Percentiles rank a stretch among this genome's conserved stretches.
phyloP scores from a whole-genome alignment of 148 eudicot species.

The Rhododendron henanense region DNA sequence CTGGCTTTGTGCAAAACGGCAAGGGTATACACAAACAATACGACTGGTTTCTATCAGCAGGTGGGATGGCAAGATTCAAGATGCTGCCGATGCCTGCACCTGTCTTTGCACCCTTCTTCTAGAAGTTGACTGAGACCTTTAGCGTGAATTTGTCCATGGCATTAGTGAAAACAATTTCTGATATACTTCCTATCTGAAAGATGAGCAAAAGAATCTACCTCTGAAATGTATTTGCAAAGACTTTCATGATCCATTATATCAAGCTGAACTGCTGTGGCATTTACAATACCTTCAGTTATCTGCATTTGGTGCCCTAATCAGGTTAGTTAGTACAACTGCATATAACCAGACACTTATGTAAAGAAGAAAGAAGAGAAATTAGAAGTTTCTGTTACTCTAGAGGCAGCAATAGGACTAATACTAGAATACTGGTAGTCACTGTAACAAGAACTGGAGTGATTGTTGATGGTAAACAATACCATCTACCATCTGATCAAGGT shows the following conservation, averaged over 20 bases:
- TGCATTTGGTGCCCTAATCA: constrained; percentile 24
- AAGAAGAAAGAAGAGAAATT: neutral
- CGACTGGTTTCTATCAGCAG: neutral
- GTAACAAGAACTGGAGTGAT: neutral
- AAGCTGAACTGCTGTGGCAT: constrained; percentile 88
- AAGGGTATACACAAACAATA: neutral
- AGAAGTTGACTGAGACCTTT: constrained; percentile 1
- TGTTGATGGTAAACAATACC: neutral
- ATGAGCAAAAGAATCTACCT: constrained; percentile 38
- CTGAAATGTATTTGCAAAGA: constrained; percentile 58
- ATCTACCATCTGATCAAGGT: neutral
- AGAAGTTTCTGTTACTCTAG: neutral
- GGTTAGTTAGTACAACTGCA: neutral
- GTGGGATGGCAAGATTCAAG: neutral
- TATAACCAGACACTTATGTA: neutral
- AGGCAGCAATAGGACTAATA: neutral
- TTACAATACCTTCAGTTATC: constrained; percentile 71
- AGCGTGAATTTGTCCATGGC: neutral
- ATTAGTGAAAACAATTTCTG: neutral
- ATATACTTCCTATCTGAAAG: neutral
- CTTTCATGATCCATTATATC: constrained; percentile 56
- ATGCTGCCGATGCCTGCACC: neutral
- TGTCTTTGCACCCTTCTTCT: neutral
- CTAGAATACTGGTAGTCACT: neutral
- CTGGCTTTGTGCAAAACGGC: neutral